Evolutionary conservation across 352 stramenopile species (phyloP), one percentile per base, ranked within the genome.

Genomic region (Globisporangium sylvaticum): DNA sequence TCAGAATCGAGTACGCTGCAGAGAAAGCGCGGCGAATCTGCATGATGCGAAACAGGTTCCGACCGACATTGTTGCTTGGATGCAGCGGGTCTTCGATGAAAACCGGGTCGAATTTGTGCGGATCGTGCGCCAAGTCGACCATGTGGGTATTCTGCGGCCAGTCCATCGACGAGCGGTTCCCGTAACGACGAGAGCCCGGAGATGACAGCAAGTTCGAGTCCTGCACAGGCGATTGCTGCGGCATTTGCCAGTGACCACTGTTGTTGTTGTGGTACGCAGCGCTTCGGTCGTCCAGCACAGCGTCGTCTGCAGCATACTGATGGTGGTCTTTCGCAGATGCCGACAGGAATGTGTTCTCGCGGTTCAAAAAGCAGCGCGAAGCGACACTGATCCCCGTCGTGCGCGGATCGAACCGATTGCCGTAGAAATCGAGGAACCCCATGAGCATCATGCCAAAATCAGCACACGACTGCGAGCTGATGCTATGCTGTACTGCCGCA

Each of bases 371-470:
- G 50, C 84, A 91, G 3, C 87, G 83, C 12, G 83, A 84, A 1
- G 86, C 88, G 5, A 96, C 88, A 55, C 88, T 97, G 55, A 98
- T 97, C 14, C 92, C 92, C 4, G 90, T 98, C 6, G 84, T 94
- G 10, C 89, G 87, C 22, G 91, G 88, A 62, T 98, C 90, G 58
- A 98, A 97, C 0, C 85, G 89, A 61, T 98, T 99, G 22, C 97
- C 96, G 74, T 98, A 99, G 69, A 99, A 99, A 64, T 99, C 95
- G 10, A 99, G 81, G 64, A 99, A 97, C 0, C 95, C 96, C 87
- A 98, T 97, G 1, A 99, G 80, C 62, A 99, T 85, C 42, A 97
- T 94, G 27, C 97, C 97, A 64, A 97, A 97, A 68, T 99, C 96
- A 4, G 88, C 80, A 24, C 78, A 79, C 31, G 87, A 89, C n/a